Conservation (phyloP, 2,329 filamentous ascomycete genomes). For the Curvularia hawaiiensis region DNA sequence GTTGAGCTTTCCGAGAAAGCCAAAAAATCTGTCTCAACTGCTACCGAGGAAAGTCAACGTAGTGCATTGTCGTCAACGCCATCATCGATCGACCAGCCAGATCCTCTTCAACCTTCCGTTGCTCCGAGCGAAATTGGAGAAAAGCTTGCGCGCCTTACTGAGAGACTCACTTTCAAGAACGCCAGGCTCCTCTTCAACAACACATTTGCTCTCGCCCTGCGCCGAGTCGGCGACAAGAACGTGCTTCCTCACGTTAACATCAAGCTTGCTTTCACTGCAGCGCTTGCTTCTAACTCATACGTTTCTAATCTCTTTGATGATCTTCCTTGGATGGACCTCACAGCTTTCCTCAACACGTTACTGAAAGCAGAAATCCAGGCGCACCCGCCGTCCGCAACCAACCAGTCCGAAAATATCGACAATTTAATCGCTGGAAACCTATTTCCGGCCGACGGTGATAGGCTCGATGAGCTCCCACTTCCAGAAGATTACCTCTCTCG, state of each 20-base stretch:
- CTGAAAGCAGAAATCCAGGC: conserved; percentile 43
- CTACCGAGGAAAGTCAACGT: conserved; percentile 22
- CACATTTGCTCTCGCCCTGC: conserved; percentile 56
- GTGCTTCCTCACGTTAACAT: conserved; percentile 68
- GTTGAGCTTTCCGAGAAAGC: conserved; percentile 12
- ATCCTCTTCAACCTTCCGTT: conserved; percentile 1
- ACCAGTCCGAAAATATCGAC: conserved; percentile 37
- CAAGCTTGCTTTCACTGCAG: conserved; percentile 63
- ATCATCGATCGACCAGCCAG: conserved; percentile 11
- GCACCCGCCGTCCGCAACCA: conserved; percentile 4
- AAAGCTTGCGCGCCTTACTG: not conserved
- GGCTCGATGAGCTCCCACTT: conserved; percentile 58
- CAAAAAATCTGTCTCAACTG: conserved; percentile 16
- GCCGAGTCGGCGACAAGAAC: conserved; percentile 61
- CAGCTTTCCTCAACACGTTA: conserved; percentile 60
- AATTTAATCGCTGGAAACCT: conserved; percentile 30
- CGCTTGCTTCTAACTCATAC: conserved; percentile 46
- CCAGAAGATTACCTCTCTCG: conserved; percentile 72
- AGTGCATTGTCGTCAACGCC: conserved; percentile 10
- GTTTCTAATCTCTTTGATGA: conserved; percentile 36
- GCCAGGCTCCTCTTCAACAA: conserved; percentile 52
- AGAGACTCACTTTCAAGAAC: conserved; percentile 21
- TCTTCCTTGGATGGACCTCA: conserved; percentile 61
- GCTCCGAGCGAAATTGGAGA: conserved; percentile 14
- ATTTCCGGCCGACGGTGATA: conserved; percentile 54